These are phyloP conservation scores for Russula sp. DNA, from an alignment of 768 basidiomycete species.

Conservation along the genomic window DNA sequence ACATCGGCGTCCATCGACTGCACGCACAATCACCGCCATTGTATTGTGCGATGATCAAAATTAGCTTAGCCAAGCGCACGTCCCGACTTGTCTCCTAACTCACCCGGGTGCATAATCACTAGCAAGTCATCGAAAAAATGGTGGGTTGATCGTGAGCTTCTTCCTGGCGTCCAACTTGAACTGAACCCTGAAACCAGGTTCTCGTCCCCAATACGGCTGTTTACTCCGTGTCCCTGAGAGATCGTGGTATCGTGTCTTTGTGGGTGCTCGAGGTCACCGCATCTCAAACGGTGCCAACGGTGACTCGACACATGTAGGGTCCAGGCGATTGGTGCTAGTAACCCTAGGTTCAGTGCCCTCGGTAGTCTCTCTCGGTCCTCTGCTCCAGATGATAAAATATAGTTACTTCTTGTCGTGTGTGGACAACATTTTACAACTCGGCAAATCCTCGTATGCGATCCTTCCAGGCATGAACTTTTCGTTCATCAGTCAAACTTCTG, in stretches of 20 bases:
- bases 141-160: not conserved
- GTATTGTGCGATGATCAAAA: too few relatives aligned
- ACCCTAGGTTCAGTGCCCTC: not conserved
- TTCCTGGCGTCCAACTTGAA: not conserved
- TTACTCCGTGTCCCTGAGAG: not conserved
- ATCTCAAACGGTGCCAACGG: not conserved
- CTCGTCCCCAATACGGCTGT: not conserved
- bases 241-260: not conserved
- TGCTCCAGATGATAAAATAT: too few relatives aligned
- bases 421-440: not conserved
- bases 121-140: too few relatives aligned
- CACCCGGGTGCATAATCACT: too few relatives aligned
- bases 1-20: too few relatives aligned
- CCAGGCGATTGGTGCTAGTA: not conserved
- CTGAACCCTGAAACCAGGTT: not conserved
- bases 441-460: not conserved
- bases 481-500: too few relatives aligned
- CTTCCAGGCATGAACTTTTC: too few relatives aligned
- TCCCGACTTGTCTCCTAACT: too few relatives aligned
- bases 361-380: not conserved
- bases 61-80: too few relatives aligned
- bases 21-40: too few relatives aligned
- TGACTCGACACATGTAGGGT: too few relatives aligned
- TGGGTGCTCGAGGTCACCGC: not conserved
- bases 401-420: too few relatives aligned